These are phyloP conservation scores for Trametes cingulata DNA, from an alignment of 768 basidiomycete species.

Conservation along the genomic window DNA sequence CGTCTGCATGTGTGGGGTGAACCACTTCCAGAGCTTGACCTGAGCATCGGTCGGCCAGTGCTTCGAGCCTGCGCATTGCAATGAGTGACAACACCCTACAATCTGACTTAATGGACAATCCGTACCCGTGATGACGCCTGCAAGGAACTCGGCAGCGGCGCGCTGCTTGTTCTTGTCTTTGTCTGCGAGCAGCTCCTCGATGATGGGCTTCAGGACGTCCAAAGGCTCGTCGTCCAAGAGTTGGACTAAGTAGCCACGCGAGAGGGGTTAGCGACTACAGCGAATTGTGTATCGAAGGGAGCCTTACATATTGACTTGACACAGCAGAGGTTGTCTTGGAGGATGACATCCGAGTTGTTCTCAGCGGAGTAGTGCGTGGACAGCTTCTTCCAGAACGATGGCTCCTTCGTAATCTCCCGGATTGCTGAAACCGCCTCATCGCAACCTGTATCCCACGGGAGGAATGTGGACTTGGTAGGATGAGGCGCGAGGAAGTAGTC, in stretches of 20 bases:
- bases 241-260: slow-evolving; percentile 57
- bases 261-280: not conserved
- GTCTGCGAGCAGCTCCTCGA: slow-evolving; percentile 64
- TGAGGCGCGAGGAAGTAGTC: slow-evolving; percentile 51
- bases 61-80: slow-evolving; percentile 65
- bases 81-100: not conserved
- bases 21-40: slow-evolving; percentile 76
- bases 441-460: slow-evolving; percentile 60
- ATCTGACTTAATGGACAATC: not conserved
- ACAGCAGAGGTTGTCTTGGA: slow-evolving; percentile 68
- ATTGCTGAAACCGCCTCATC: slow-evolving; percentile 51
- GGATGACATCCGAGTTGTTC: slow-evolving; percentile 63
- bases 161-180: slow-evolving; percentile 86
- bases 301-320: slow-evolving; percentile 75
- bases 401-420: slow-evolving; percentile 45
- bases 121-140: slow-evolving; percentile 67
- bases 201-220: slow-evolving; percentile 55
- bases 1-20: slow-evolving; percentile 61
- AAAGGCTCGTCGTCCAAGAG: slow-evolving; percentile 75
- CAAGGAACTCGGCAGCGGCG: slow-evolving; percentile 82
- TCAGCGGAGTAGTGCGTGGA: slow-evolving; percentile 76
- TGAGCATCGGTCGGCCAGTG: slow-evolving; percentile 83
- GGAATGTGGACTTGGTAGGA: slow-evolving; percentile 49
- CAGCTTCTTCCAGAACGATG: slow-evolving; percentile 68
- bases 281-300: not conserved